Conservation (phyloP, 202 grass and related monocot species). For the Digitaria exilis region DNA sequence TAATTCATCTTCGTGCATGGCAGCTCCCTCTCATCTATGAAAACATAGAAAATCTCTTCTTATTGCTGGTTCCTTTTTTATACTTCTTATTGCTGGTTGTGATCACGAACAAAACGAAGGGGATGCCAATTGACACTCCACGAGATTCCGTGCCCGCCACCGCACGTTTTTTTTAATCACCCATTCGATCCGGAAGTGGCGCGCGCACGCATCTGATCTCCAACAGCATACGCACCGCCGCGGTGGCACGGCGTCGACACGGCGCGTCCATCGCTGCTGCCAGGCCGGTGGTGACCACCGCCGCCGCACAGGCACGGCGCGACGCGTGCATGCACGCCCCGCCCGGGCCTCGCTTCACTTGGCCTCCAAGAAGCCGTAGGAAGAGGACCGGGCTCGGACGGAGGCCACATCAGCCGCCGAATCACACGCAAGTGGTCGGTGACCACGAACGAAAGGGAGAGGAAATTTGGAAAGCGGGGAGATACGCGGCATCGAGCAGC, state of each 20-base stretch:
- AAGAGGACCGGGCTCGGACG: not conserved
- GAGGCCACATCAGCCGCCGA: not conserved
- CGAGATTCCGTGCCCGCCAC: not conserved
- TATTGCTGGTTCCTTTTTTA: too few relatives aligned
- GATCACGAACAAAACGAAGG: too few relatives aligned
- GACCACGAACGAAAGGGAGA: not conserved
- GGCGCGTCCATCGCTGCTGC: not conserved
- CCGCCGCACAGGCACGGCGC: not conserved
- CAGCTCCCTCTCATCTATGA: too few relatives aligned
- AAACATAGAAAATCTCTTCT: too few relatives aligned
- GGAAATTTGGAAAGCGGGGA: not conserved
- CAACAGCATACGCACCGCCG: not conserved
- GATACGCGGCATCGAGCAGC: not conserved
- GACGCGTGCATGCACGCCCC: not conserved
- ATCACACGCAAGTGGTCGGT: constrained; percentile 41
- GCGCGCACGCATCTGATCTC: not conserved
- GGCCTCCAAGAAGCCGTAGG: not conserved
- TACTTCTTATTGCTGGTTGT: too few relatives aligned
- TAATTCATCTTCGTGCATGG: too few relatives aligned
- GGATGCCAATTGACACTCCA: too few relatives aligned
- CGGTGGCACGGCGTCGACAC: not conserved
- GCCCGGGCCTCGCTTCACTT: constrained; percentile 1
- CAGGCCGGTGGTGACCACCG: not conserved
- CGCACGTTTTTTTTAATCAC: too few relatives aligned
- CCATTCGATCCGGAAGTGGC: not conserved